Conservation (phyloP, 1,139 yeast genomes). For the Pichia sp. region DNA sequence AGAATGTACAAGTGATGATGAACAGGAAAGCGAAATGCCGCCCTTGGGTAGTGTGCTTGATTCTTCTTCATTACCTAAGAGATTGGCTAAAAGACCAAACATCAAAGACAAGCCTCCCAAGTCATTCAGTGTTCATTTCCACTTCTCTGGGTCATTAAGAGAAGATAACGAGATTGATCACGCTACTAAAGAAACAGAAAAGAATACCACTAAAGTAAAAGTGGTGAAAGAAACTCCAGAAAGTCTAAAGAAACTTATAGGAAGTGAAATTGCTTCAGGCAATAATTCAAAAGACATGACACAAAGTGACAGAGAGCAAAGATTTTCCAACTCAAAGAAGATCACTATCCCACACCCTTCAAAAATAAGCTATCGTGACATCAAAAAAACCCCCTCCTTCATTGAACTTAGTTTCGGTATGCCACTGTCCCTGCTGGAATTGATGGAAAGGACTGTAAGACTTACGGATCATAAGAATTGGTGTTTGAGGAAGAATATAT, state of each 20-base stretch:
- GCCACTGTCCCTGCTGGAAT: slow-evolving; percentile 37
- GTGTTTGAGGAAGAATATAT: slow-evolving; percentile 37
- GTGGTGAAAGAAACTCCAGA: neutral
- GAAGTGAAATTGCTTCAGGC: slow-evolving; percentile 10
- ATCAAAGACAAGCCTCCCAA: slow-evolving; percentile 26
- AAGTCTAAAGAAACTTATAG: slow-evolving; percentile 16
- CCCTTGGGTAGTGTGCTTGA: no score
- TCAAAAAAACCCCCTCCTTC: slow-evolving; percentile 16
- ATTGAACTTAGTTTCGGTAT: slow-evolving; percentile 42
- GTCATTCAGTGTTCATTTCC: slow-evolving; percentile 24
- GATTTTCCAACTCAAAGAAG: slow-evolving; percentile 5
- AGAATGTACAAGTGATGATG: slow-evolving; percentile 17
- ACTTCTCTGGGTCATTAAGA: slow-evolving; percentile 16
- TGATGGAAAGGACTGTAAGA: slow-evolving; percentile 41
- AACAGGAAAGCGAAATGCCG: neutral
- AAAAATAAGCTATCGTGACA: slow-evolving; percentile 2
- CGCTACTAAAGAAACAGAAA: slow-evolving; percentile 29
- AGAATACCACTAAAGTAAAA: neutral
- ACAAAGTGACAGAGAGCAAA: slow-evolving; percentile 15
- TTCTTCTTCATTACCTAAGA: slow-evolving; percentile 17
- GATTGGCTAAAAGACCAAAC: slow-evolving; percentile 21
- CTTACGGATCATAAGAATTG: slow-evolving; percentile 48
- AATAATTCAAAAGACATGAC: slow-evolving; percentile 8
- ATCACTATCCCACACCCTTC: slow-evolving; percentile 17
- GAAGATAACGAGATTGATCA: slow-evolving; percentile 33